Evolutionary conservation across 768 basidiomycete species (phyloP), one percentile per base, ranked within the genome.

Genomic region (Mycena belliarum): DNA sequence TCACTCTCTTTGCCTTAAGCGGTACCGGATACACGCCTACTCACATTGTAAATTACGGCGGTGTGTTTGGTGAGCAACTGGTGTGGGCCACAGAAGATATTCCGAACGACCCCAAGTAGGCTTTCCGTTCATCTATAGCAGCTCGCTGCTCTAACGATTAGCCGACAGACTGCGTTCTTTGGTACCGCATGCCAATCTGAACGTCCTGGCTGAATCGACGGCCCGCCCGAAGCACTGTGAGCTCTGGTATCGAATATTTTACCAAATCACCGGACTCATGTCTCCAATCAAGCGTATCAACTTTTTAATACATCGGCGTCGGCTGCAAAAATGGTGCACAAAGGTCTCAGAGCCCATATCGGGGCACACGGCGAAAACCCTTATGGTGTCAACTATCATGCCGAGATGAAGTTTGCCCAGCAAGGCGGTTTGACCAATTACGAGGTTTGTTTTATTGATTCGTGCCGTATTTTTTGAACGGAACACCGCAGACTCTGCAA

Each of bases 1-100:
- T 85, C 24, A 85, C 75, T 0, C 73, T 91, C 14, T 90, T 77
- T 64, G 82, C 83, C 4, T 52, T 75, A 65, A 90, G 88, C 65
- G 89, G 89, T 5, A 89, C 89, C 14, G 87, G 84, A 14, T 75
- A 81, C 25, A 89, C 88, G 0, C 89, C 33, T 35, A 91, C 89
- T 0, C 89, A 90, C 60, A 71, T 89, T 28, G 89, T 90, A 24
- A 85, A 89, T 65, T 91, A 90, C 66, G 89, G 89, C n/a, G 89
- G 89, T 20, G 76, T 75, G 2, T 79, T 70, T 67, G 89, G 88
- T 4, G 88, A 91, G 61, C 81, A 90, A 61, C 71, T 77, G 52
- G 76, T 90, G 14, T 91, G 88, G 88, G 86, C 86, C 4, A 76
- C 68, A 2, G 74, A 81, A 35, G 83, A 89, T 69, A 70, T 89